Percentiles rank a stretch among this genome's conserved stretches.
phyloP scores from a whole-genome alignment of 345 rosid genomes.

The Pugionium cornutum region DNA sequence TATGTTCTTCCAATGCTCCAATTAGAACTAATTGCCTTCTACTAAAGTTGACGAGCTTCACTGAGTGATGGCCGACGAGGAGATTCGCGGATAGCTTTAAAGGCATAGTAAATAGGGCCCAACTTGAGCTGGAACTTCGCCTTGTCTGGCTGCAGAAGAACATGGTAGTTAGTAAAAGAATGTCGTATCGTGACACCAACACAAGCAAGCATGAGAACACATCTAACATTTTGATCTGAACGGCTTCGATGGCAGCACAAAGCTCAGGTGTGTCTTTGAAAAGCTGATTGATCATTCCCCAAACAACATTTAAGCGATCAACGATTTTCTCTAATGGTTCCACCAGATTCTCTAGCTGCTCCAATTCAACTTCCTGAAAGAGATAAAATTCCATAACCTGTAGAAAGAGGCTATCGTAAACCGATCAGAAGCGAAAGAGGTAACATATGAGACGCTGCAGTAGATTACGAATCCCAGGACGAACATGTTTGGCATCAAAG shows the following conservation, averaged over 20 bases:
- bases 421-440: conserved; percentile 1
- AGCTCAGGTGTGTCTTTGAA: conserved; percentile 77
- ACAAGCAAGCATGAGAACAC: conserved; percentile 4
- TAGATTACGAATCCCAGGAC: conserved; percentile 69
- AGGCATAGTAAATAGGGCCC: conserved; percentile 76
- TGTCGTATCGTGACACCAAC: neutral
- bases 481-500: conserved; percentile 63
- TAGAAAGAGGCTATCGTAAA: neutral
- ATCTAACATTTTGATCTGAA: conserved; percentile 54
- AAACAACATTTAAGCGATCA: conserved; percentile 65
- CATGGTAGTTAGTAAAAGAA: conserved; percentile 16
- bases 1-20: neutral
- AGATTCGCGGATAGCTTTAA: conserved; percentile 68
- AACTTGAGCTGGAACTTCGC: conserved; percentile 70
- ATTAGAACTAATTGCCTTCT: conserved; percentile 50
- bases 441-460: conserved; percentile 57
- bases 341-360: conserved; percentile 70
- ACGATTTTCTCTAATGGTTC: conserved; percentile 81
- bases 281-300: conserved; percentile 78
- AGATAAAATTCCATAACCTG: neutral
- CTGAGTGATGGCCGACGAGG: conserved; percentile 59
- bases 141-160: conserved; percentile 66
- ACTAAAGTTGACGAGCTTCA: conserved; percentile 70
- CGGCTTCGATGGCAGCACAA: conserved; percentile 82
- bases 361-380: conserved; percentile 65